Percentiles rank a stretch among this genome's conserved stretches.
Evolutionary conservation across 2,329 filamentous ascomycete species (phyloP).

Genomic region (Colletotrichum coccodes): DNA sequence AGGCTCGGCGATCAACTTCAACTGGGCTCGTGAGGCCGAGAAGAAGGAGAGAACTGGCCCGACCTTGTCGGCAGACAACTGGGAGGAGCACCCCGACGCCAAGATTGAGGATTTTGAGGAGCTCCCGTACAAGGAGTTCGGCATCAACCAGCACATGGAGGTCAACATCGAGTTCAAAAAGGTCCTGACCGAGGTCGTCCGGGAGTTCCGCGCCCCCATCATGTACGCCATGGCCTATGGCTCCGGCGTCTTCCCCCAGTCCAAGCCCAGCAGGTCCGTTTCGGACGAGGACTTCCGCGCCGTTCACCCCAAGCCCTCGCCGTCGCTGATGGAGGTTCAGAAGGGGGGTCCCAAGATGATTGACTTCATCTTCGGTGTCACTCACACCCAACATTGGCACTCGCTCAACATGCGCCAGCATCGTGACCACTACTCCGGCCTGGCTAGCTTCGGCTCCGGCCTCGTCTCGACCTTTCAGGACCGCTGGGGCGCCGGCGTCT

Average conservation of each 20-base stretch:
- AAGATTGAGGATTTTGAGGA: constrained; percentile 56
- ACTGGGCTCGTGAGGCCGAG: constrained; percentile 23
- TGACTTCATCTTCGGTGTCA: constrained; percentile 97
- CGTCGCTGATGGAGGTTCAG: constrained; percentile 85
- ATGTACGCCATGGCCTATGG: constrained; percentile 98
- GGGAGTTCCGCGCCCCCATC: constrained; percentile 92
- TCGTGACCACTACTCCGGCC: constrained; percentile 88
- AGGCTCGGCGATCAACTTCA: constrained; percentile 34
- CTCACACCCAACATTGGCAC: constrained; percentile 96
- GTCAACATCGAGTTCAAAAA: constrained; percentile 98
- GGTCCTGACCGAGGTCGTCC: constrained; percentile 84
- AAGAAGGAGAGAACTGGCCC: constrained; percentile 22
- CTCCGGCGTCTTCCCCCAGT: constrained; percentile 93
- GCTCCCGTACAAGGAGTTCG: constrained; percentile 70
- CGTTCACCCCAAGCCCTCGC: constrained; percentile 84
- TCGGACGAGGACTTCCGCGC: constrained; percentile 67
- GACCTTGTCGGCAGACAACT: constrained; percentile 42
- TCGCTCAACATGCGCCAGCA: constrained; percentile 90
- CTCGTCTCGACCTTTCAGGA: constrained; percentile 89
- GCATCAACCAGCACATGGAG: constrained; percentile 94
- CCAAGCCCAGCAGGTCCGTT: constrained; percentile 57
- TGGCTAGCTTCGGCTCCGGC: constrained; percentile 86
- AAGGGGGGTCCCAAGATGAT: constrained; percentile 94
- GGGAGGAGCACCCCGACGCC: constrained; percentile 54
- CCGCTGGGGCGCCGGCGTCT: constrained; percentile 89